Evolutionary conservation across 768 basidiomycete species (phyloP).

Genomic region (Lactarius vividus): DNA sequence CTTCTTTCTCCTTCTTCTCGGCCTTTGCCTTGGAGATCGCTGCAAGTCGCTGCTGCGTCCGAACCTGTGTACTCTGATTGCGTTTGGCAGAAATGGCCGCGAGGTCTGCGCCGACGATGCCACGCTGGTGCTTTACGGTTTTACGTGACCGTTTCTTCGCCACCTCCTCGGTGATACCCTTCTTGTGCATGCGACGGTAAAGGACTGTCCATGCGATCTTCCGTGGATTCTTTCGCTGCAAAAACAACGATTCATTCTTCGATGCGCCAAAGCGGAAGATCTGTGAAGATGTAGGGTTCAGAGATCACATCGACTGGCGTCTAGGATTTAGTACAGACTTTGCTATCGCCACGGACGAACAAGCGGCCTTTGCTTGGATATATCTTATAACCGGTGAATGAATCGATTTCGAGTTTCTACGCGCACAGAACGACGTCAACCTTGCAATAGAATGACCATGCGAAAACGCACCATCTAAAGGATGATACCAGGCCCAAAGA

Average conservation of each 20-base stretch:
- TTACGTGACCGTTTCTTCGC: conserved; percentile 98
- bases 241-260: conserved; percentile 95
- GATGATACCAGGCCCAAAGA: conserved; percentile 15
- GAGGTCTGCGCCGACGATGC: conserved; percentile 96
- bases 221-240: conserved; percentile 99
- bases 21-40: conserved; percentile 94
- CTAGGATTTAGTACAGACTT: conserved; percentile 50
- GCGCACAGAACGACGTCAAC: conserved; percentile 35
- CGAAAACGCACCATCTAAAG: conserved; percentile 31
- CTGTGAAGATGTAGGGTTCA: conserved; percentile 39
- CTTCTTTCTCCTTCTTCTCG: conserved; percentile 96
- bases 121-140: conserved; percentile 97
- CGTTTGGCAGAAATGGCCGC: conserved; percentile 87
- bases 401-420: conserved; percentile 98
- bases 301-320: background rate
- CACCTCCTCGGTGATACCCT: conserved; percentile 98
- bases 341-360: conserved; percentile 94
- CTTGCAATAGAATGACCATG: background rate
- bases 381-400: conserved; percentile 95
- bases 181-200: conserved; percentile 98
- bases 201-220: conserved; percentile 98
- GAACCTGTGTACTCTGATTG: conserved; percentile 85
- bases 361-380: conserved; percentile 97
- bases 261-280: conserved; percentile 93
- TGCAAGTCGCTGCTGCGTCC: conserved; percentile 73